Evolutionary conservation across 2,329 filamentous ascomycete genomes (phyloP), one percentile per base, ranked within the genome.

Genomic region (Orbilia oligospora): DNA sequence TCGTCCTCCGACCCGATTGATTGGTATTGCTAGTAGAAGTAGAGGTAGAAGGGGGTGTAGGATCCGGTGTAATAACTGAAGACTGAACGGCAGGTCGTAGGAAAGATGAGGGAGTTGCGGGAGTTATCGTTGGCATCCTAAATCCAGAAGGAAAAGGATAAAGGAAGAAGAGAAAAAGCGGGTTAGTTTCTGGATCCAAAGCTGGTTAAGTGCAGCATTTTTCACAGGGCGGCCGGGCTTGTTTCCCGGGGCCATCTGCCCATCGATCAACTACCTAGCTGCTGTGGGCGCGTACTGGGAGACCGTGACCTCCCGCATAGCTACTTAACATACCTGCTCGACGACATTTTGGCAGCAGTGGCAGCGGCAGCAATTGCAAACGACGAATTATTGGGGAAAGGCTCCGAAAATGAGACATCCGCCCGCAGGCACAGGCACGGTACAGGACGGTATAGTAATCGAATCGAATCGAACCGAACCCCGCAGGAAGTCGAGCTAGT

Each of bases 21-120:
- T 44, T 9, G 56, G 20, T 44, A 61, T 61, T 61, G n/a, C 2
- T 44, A 24, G 0, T 20, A 38, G 27, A 12, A 2, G 36, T 61
- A 16, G 55, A 61, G 18, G 36, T 18, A 27, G 36, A 58, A 24
- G 66, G 68, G 27, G 75, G 64, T 18, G 75, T 65, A 61, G 66
- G 56, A 33, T 71, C 66, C 46, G 61, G 76, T 49, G 68, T 69
- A 18, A 51, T 33, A 41, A 33, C 55, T 30, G 63, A 65, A 33
- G 48, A 51, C 56, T 51, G 58, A 27, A 68, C 66, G 55, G 63
- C 20, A 30, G 76, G 76, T 24, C 76, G 76, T 53, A 79, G 65
- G 65, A 79, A 79, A n/a, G 70, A 75, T 61, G 76, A 79, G 38
- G 76, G 76, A 69, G 76, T 79, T 67, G 76, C 76, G 76, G 76